Base-by-base conservation (phyloP, 192 early-diverging fungal species). In the Backusella mclennaniae region DNA sequence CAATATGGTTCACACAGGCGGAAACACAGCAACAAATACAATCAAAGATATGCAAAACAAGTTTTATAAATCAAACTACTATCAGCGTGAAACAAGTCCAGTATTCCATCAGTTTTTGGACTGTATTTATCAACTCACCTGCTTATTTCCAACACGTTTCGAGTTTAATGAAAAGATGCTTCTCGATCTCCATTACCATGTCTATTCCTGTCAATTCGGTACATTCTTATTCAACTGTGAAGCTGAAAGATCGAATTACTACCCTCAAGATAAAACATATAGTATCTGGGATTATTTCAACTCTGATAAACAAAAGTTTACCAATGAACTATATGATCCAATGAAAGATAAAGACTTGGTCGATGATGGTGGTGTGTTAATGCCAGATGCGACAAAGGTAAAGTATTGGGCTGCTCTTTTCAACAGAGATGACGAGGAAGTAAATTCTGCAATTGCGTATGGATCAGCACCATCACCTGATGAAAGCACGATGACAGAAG, bases 81-180 rank as follows among this genome's bases (percentile, higher is more conserved):
- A 92, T 68, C 87, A 90, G 71, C 82, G 88, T 17, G 98, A 99
- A 79, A 93, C 95, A 0, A 94, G 93, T 33, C 98, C 98, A 14
- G 92, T 99, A 12, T 99, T 99, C 81, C 92, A 96, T 49, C 98
- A 99, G 85, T 99, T 98, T 76, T 86, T 99, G 15, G 98, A 99
- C 82, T 97, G 96, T 84, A 88, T 96, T 35, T 99, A 94, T 84
- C 98, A 99, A 84, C 83, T 97, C 15, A 93, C 93, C 86, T 86
- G 84, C 26, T 94, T 96, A 83, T 91, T 90, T 72, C 96, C 98
- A 14, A 91, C 91, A 3, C 89, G 93, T 71, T 99, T 99, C 83
- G 96, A 97, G 87, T 99, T 96, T 74, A 93, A 92, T 76, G 95
- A 97, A 79, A 77, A 85, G 26, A 88, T 97, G 63, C 80, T 99